Conservation (phyloP, 176 grass and related monocot genomes). For the Echinochloa phyllopogon region DNA sequence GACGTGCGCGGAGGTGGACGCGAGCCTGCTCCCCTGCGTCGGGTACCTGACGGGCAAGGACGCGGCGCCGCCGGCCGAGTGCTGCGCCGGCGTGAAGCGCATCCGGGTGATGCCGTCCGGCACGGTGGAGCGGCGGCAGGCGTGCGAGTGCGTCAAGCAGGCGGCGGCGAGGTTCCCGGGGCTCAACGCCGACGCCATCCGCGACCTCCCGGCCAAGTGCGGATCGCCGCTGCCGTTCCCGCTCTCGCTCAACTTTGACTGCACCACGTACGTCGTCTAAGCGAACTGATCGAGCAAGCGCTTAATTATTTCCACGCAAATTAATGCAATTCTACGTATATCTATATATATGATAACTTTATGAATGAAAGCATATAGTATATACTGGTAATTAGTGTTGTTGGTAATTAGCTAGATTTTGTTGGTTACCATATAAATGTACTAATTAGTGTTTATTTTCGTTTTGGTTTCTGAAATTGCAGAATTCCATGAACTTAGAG, state of each 20-base stretch:
- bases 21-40: constrained; percentile 44
- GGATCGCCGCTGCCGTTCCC: constrained; percentile 58
- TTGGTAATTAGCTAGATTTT: too few relatives aligned
- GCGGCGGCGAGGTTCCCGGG: constrained; percentile 34
- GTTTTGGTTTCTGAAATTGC: not conserved
- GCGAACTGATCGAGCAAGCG: too few relatives aligned
- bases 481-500: not conserved
- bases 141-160: constrained; percentile 70
- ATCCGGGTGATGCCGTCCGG: constrained; percentile 43
- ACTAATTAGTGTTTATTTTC: not conserved
- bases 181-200: constrained; percentile 47
- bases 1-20: constrained; percentile 55
- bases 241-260: constrained; percentile 53
- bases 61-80: constrained; percentile 30
- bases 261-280: constrained; percentile 46
- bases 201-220: constrained; percentile 45
- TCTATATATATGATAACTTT: not conserved
- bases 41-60: constrained; percentile 62
- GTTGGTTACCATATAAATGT: too few relatives aligned
- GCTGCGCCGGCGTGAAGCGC: constrained; percentile 60
- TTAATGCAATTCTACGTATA: not conserved
- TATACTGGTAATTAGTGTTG: not conserved
- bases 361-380: not conserved
- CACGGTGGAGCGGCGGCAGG: constrained; percentile 51
- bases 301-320: not conserved